These are phyloP conservation scores for Mycocentrospora acerina DNA, from an alignment of 2,329 filamentous ascomycete genomes.

Conservation along the genomic window DNA sequence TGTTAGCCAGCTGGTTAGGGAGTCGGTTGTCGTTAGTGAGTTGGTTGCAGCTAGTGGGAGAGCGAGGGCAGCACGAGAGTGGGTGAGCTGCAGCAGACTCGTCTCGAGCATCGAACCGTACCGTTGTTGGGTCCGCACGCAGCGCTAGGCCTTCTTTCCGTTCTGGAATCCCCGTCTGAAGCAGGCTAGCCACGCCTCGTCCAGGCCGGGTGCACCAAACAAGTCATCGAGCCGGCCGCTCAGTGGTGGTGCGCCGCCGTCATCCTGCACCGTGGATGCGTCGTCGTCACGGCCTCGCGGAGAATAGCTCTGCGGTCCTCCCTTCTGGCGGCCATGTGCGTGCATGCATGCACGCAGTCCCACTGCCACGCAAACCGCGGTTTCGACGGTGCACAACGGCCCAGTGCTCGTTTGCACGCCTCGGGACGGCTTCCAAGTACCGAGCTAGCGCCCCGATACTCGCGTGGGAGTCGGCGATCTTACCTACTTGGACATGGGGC, in stretches of 20 bases:
- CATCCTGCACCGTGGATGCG: too few relatives aligned
- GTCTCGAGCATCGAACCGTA: too few relatives aligned
- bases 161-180: conserved; percentile 20
- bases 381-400: too few relatives aligned
- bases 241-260: not conserved
- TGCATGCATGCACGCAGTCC: too few relatives aligned
- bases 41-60: too few relatives aligned
- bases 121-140: conserved; percentile 15
- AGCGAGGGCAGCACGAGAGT: conserved; percentile 7
- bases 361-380: too few relatives aligned
- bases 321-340: too few relatives aligned
- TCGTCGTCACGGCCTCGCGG: too few relatives aligned
- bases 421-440: not conserved
- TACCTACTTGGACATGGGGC: conserved; percentile 2
- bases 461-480: conserved; percentile 13
- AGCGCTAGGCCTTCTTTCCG: conserved; percentile 10
- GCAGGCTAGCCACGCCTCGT: conserved; percentile 12
- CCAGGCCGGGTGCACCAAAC: conserved; percentile 16
- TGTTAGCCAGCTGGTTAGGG: too few relatives aligned
- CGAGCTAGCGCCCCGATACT: conserved; percentile 12
- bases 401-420: too few relatives aligned
- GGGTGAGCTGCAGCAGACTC: conserved; percentile 1
- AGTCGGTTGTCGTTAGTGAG: too few relatives aligned
- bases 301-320: too few relatives aligned
- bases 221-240: conserved; percentile 13